Evolutionary conservation across 805 yeast genomes (phyloP), one percentile per base, ranked within the genome.

Genomic region (Danielozyma ontarioensis): DNA sequence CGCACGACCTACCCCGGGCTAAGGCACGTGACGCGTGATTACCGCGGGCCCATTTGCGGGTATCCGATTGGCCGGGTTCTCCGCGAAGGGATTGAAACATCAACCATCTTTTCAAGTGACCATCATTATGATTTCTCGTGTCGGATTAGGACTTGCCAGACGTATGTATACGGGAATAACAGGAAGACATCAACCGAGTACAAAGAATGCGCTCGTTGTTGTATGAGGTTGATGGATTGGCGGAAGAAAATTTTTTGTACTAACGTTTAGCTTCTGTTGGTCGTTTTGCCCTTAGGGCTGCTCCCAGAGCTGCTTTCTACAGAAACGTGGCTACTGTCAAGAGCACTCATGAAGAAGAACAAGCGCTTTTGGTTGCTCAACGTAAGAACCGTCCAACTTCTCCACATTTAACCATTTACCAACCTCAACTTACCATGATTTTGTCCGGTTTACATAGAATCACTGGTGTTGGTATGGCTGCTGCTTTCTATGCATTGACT

Each of bases 351-450:
- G 74, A 65, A 17, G 76, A 77, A 46, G 94, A 83, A 50, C 74
- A 83, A 45, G 74, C 73, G 23, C 70, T 88, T 36, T 73, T 90
- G 41, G 72, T 77, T 36, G 78, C 79, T 34, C 97, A 90, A 70
- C 79, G 98, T 62, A 75, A 70, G 45, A 75, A 78, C 66, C 81
- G 98, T 67, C 97, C 97, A 22, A 64, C 75, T 12, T 87, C 96
- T 19, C 97, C 97, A 36, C 95, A 90, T 60, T 71, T 90, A 55
- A 66, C 79, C 41, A 89, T 93, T 56, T 90, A 90, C 70, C 73
- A 89, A 68, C 94, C 94, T 28, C 97, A 93, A 68, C 57, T 90
- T 45, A 85, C 97, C 16, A 76, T 83, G 83, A 64, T 75, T 41
- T 57, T 93, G 55, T 88, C 97, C 4, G 68, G 81, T 16, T 60